These are phyloP conservation scores for Epichloe amarillans DNA, from an alignment of 2,329 filamentous ascomycete species.

Conservation along the genomic window DNA sequence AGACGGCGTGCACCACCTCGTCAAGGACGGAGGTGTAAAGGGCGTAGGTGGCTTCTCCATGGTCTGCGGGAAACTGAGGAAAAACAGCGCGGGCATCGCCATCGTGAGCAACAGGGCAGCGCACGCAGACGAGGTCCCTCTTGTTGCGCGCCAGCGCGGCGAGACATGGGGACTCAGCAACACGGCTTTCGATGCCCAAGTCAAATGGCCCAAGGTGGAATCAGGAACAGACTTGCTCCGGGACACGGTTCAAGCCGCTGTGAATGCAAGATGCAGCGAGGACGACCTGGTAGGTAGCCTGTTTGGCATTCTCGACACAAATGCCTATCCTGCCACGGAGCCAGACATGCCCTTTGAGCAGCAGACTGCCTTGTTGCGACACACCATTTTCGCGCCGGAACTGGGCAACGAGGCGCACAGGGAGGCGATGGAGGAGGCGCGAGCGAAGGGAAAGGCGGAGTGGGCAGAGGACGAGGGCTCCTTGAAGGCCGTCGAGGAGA, in stretches of 20 bases:
- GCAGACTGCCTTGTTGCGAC: conserved; percentile 37
- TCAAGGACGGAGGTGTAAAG: conserved; percentile 38
- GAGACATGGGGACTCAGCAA: conserved; percentile 50
- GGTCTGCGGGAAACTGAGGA: conserved; percentile 46
- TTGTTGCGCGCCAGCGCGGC: conserved; percentile 38
- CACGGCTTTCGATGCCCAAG: conserved; percentile 38
- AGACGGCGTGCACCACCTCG: conserved; percentile 37
- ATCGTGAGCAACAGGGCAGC: conserved; percentile 50
- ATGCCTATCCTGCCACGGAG: conserved; percentile 36
- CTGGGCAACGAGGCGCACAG: conserved; percentile 37
- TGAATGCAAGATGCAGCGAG: conserved; percentile 25
- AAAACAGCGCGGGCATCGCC: conserved; percentile 37
- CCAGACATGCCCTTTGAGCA: conserved; percentile 36
- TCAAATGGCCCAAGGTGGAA: conserved; percentile 48
- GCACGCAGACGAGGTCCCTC: conserved; percentile 39
- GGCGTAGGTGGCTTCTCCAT: conserved; percentile 55
- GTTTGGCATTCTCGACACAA: conserved; percentile 40
- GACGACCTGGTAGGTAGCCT: conserved; percentile 36
- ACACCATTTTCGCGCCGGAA: conserved; percentile 48
- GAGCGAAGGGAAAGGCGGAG: conserved; percentile 22
- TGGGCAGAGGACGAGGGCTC: conserved; percentile 24
- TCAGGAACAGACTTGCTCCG: conserved; percentile 34
- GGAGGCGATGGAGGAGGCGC: conserved; percentile 30
- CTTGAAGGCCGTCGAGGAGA: conserved; percentile 22
- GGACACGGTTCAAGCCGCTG: conserved; percentile 27